Evolutionary conservation across 768 basidiomycete genomes (phyloP).

Genomic region (Amanita phalloides): DNA sequence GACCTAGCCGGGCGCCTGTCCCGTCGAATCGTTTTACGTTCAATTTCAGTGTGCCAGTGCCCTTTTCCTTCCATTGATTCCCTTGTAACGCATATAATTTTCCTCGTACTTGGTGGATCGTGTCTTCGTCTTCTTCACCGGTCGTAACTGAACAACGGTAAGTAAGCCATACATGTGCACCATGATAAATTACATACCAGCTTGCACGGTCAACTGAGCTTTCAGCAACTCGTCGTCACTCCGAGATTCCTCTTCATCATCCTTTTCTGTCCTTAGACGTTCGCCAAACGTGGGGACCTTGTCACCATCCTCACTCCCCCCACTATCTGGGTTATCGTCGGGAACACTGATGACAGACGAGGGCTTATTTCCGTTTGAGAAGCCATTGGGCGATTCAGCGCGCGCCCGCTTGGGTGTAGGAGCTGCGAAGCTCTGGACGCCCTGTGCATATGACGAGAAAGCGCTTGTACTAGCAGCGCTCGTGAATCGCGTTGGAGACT

Average conservation of each 20-base stretch:
- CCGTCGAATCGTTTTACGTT: slow-evolving; percentile 59
- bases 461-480: slow-evolving; percentile 34
- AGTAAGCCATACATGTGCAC: neutral
- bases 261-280: slow-evolving; percentile 51
- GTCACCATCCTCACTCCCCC: slow-evolving; percentile 37
- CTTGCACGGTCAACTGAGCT: slow-evolving; percentile 53
- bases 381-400: slow-evolving; percentile 10
- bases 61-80: slow-evolving; percentile 71
- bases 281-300: slow-evolving; percentile 45
- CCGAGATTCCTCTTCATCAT: slow-evolving; percentile 41
- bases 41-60: slow-evolving; percentile 59
- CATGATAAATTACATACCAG: slow-evolving; percentile 31
- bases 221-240: slow-evolving; percentile 39
- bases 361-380: slow-evolving; percentile 27
- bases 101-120: slow-evolving; percentile 64
- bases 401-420: slow-evolving; percentile 1
- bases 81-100: slow-evolving; percentile 59
- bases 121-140: slow-evolving; percentile 77
- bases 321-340: slow-evolving; percentile 25
- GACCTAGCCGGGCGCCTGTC: slow-evolving; percentile 59
- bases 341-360: slow-evolving; percentile 14
- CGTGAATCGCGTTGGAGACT: slow-evolving; percentile 43
- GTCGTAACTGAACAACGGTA: slow-evolving; percentile 40
- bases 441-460: slow-evolving; percentile 51
- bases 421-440: slow-evolving; percentile 35